A percentile compares a stretch with the other conserved stretches of the same genome.
Evolutionary conservation across 2,329 filamentous ascomycete genomes (phyloP).

Genomic region (Cyanodermella asteris): DNA sequence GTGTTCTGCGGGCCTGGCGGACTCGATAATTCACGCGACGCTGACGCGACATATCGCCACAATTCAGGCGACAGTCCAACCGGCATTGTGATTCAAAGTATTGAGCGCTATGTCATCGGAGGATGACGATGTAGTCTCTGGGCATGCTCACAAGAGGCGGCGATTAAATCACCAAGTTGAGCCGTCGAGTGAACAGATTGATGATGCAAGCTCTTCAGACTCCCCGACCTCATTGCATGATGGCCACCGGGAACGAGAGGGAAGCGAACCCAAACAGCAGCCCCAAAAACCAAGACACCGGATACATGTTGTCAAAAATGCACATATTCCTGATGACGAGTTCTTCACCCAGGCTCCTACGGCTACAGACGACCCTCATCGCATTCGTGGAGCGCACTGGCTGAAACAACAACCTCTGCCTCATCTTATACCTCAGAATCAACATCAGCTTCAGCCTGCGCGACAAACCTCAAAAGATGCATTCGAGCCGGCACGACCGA

Average conservation of each 20-base stretch:
- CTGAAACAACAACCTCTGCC: conserved; percentile 19
- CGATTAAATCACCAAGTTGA: no score
- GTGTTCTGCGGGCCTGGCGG: no score
- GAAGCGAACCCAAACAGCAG: conserved; percentile 9
- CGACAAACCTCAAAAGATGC: conserved; percentile 1
- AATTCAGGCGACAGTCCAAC: no score
- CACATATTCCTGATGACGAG: conserved; percentile 18
- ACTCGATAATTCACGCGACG: no score
- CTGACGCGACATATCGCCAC: no score
- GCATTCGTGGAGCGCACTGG: conserved; percentile 29
- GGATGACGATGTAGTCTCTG: no score
- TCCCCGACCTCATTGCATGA: background rate
- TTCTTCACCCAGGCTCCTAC: conserved; percentile 27
- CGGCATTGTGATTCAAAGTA: no score
- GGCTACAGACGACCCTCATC: conserved; percentile 26
- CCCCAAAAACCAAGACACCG: conserved; percentile 16
- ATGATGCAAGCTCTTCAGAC: background rate
- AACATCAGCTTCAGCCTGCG: conserved; percentile 2
- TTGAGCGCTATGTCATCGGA: no score
- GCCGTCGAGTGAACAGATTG: background rate
- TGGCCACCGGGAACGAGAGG: no score
- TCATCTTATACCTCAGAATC: conserved; percentile 7
- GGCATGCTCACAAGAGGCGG: no score
- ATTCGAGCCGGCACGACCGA: background rate
- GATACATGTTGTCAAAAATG: conserved; percentile 20